These are phyloP conservation scores for Penicillium sp. DNA, from an alignment of 2,329 filamentous ascomycete genomes.

Conservation along the genomic window DNA sequence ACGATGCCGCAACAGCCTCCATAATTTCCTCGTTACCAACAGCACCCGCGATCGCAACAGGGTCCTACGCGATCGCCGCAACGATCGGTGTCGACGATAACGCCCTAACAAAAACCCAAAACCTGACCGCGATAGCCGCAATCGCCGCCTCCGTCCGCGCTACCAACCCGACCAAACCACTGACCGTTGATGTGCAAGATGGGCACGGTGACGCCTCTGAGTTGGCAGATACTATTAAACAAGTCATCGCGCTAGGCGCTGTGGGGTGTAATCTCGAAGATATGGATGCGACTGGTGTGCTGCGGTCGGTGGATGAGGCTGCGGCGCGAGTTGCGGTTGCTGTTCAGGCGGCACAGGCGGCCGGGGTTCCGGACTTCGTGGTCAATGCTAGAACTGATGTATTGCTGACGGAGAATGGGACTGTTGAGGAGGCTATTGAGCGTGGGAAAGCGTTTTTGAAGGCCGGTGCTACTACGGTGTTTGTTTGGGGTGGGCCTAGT, in stretches of 20 bases:
- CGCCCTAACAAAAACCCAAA: slow-evolving; percentile 52
- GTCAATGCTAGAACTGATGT: slow-evolving; percentile 60
- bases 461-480: slow-evolving; percentile 60
- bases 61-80: slow-evolving; percentile 53
- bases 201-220: slow-evolving; percentile 56
- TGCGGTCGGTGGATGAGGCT: slow-evolving; percentile 49
- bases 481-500: slow-evolving; percentile 58
- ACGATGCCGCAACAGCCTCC: slow-evolving; percentile 53
- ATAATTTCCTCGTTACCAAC: slow-evolving; percentile 41
- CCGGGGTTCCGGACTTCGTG: slow-evolving; percentile 56
- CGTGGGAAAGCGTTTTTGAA: slow-evolving; percentile 59
- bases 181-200: slow-evolving; percentile 62
- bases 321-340: slow-evolving; percentile 46
- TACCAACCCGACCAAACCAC: slow-evolving; percentile 10
- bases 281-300: slow-evolving; percentile 39
- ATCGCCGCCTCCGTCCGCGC: slow-evolving; percentile 53
- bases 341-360: slow-evolving; percentile 38
- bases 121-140: slow-evolving; percentile 49
- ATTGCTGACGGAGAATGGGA: slow-evolving; percentile 41
- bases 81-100: slow-evolving; percentile 49
- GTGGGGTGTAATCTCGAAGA: slow-evolving; percentile 64
- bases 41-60: slow-evolving; percentile 50
- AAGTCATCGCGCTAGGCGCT: slow-evolving; percentile 52
- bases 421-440: slow-evolving; percentile 52
- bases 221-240: slow-evolving; percentile 39